A percentile compares a stretch with the other conserved stretches of the same genome.
Evolutionary conservation across 768 basidiomycete genomes (phyloP).

Genomic region (Lactifluus piperatus): DNA sequence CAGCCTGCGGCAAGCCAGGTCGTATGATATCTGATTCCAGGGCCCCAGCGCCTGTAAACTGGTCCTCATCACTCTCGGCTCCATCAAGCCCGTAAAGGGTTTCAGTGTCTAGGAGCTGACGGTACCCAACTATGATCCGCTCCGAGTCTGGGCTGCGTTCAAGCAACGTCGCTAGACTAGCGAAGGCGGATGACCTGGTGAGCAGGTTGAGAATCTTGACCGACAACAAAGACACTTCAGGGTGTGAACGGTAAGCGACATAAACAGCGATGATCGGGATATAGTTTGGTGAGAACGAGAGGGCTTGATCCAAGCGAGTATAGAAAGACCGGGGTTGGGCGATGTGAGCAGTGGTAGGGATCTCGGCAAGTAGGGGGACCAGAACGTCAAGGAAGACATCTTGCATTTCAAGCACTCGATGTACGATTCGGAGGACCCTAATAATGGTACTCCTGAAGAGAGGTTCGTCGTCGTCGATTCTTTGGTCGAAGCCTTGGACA

Average conservation of each 20-base stretch:
- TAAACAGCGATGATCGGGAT: conserved; percentile 81
- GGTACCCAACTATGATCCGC: conserved; percentile 76
- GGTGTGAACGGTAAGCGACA: conserved; percentile 58
- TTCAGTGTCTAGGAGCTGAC: conserved; percentile 53
- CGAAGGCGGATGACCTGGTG: conserved; percentile 56
- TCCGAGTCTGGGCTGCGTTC: conserved; percentile 77
- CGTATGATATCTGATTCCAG: conserved; percentile 41
- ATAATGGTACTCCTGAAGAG: conserved; percentile 68
- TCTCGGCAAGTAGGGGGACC: conserved; percentile 64
- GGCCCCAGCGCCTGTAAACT: conserved; percentile 67
- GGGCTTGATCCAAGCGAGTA: conserved; percentile 63
- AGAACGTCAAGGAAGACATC: conserved; percentile 85
- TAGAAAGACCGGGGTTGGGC: conserved; percentile 63
- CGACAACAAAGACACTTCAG: conserved; percentile 66
- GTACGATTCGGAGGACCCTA: conserved; percentile 73
- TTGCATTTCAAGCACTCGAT: conserved; percentile 77
- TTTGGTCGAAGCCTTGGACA: conserved; percentile 64
- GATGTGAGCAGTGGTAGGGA: conserved; percentile 45
- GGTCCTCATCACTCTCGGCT: conserved; percentile 52
- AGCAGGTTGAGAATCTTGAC: conserved; percentile 69
- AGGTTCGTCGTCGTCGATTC: conserved; percentile 57
- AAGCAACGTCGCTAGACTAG: conserved; percentile 68
- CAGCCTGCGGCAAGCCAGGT: conserved; percentile 53
- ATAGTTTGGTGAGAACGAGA: conserved; percentile 59
- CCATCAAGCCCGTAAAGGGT: conserved; percentile 50